Base-by-base conservation (phyloP, 345 rosid species). In the Microcos paniculata region DNA sequence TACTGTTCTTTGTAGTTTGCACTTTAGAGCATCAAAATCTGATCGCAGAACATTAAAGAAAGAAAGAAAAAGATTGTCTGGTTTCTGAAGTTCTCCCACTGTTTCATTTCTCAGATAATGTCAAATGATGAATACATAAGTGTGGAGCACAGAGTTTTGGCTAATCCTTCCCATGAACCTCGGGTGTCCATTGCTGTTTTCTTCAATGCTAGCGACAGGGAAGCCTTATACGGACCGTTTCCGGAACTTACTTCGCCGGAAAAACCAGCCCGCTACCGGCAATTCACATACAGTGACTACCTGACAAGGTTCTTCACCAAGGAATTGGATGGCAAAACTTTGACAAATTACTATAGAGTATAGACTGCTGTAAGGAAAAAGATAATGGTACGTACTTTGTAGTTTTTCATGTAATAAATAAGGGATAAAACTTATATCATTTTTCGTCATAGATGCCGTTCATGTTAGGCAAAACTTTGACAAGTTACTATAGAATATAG, bases 101-200 rank as follows among this genome's bases (percentile, higher is more conserved):
- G 76, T 14, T 46, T 11, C 31, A 28, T 45, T 21, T 62, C 48
- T 40, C 77, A 88, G 88, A 88, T 88, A 1, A 4, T 88, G 75
- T 85, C 90, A 0, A 89, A 89, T 31, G 85, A 84, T 19, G 88
- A 85, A 70, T 87, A 84, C 76, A 78, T 1, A 72, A 87, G 92
- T 19, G 84, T 80, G 33, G 85, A 84, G 48, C 87, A 87, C 82
- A 77, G 89, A 48, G 88, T 83, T 62, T 63, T 86, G 77, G 93
- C 91, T 0, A 87, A 86, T 77, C 73, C 86, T 1, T 55, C 73
- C 2, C 56, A 0, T 0, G 75, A 84, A 45, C 76, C 91, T 1
- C 70, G 88, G 48, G 73, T 83, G 13, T 84, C 87, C 1, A 43
- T 73, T 11, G 93, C 78, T 1, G 80, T 83, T 38, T 89, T 87